phyloP scores from a whole-genome alignment of 768 basidiomycete genomes.

The Rhizopogon roseolus region DNA sequence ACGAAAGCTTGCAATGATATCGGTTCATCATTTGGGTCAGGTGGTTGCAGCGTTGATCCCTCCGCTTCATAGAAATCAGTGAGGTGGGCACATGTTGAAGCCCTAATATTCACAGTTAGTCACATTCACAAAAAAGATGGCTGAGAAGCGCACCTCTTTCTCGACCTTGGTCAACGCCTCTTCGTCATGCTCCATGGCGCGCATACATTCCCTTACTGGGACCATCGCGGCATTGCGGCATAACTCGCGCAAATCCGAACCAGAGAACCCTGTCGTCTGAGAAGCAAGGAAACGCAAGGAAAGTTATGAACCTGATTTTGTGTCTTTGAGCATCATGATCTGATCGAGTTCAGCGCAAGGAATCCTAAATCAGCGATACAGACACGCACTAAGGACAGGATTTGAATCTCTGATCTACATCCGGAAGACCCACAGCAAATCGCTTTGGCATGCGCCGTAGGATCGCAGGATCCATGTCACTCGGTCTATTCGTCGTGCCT shows the following conservation, averaged over 20 bases:
- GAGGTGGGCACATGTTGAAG: slow-evolving; percentile 69
- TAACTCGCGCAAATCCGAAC: slow-evolving; percentile 88
- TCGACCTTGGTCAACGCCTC: slow-evolving; percentile 42
- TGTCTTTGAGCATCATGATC: slow-evolving; percentile 89
- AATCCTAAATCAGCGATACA: neutral
- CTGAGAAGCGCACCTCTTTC: slow-evolving; percentile 35
- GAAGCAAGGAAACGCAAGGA: slow-evolving; percentile 58
- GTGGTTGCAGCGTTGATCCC: slow-evolving; percentile 16
- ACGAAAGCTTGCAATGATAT: neutral
- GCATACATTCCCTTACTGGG: slow-evolving; percentile 82
- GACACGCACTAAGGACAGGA: slow-evolving; percentile 64
- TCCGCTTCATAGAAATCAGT: slow-evolving; percentile 60
- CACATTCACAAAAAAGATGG: neutral
- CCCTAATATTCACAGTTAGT: slow-evolving; percentile 44
- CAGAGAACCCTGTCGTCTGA: slow-evolving; percentile 71
- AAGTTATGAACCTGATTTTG: slow-evolving; percentile 60
- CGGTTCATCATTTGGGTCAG: neutral
- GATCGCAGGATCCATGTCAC: slow-evolving; percentile 85
- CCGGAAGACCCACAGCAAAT: slow-evolving; percentile 81
- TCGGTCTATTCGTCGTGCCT: slow-evolving; percentile 93
- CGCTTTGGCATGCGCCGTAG: slow-evolving; percentile 98
- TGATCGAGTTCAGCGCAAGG: slow-evolving; percentile 21
- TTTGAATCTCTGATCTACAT: slow-evolving; percentile 73
- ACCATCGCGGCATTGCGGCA: slow-evolving; percentile 94
- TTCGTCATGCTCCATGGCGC: slow-evolving; percentile 41